Evolutionary conservation across 495 filamentous ascomycete genomes (phyloP), one percentile per base, ranked within the genome.

Genomic region (Elasticomyces elasticus): DNA sequence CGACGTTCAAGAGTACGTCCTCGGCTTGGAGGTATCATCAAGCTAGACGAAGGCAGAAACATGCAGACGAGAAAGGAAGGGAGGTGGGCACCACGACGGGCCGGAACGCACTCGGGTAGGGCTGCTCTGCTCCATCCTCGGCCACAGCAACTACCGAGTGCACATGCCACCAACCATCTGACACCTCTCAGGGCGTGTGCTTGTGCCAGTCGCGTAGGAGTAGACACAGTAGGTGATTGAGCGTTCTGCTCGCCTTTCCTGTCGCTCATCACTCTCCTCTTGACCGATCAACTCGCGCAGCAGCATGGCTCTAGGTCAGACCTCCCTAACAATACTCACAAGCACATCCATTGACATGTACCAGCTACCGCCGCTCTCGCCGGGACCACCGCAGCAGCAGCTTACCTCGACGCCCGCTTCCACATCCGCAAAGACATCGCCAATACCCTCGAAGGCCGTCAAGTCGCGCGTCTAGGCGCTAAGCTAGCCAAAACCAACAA

Each of bases 341-440:
- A 51, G 13, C 28, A 40, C 19, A 19, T 7, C 2, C 30, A 23
- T 17, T 31, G 9, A 9, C 19, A 23, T 22, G 23, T 6, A 13
- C 9, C 11, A 22, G 38, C 28, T n/a, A 23, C 72, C 10, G 66
- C 73, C 11, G 74, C 77, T 49, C 71, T 72, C 40, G 66, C 76
- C 30, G 72, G 78, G 9, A 69, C 67, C 4, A 61, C 69, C 3
- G 76, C 77, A 9, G 67, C 69, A 20, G 74, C 76, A 31, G 72
- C 74, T n/a, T 90, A 90, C 64, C 70, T 87, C 45, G 78, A 89
- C 57, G 86, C 80, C 51, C 86, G 84, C 71, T 81, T 76, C 52
- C 76, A 83, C 65, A 54, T 89, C 51, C 54, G 61, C 24, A 81
- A 87, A 62, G 86, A 90, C 66, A 37, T 84, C 20, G 49, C 59